Evolutionary conservation across 1,139 yeast species (phyloP), one percentile per base, ranked within the genome.

Genomic region (Saccharomycopsis crataegensis): DNA sequence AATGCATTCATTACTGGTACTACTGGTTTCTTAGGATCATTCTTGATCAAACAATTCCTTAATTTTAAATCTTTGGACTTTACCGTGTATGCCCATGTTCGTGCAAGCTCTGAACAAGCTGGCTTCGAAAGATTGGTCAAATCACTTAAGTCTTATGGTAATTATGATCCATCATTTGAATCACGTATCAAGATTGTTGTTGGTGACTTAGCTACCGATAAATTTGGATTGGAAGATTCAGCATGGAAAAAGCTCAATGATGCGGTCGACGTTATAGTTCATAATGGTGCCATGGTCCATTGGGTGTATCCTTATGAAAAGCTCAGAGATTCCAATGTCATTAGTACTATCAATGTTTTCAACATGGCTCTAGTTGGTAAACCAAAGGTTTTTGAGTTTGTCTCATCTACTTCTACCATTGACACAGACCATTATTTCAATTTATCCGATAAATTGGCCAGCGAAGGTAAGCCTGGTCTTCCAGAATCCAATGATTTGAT

Each of bases 211-310:
- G 79, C 93, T 9, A 70, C 78, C 61, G 73, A 77, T 37, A 76
- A 85, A 49, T 85, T 93, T 66, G 99, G 97, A 0, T 67, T 88
- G 57, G 63, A 70, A n/a, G 75, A 76, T 34, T 64, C 63, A 1
- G 72, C 72, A 43, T 93, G 96, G 96, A 53, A 61, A 1, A 51
- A 65, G 6, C 75, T 94, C 58, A 70, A 82, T 5, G 69, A 77
- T 12, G 70, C 74, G 1, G 74, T 91, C 56, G 99, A 94, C 67
- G 84, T 86, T 5, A 82, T 94, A 51, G 80, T 94, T 59, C 99
- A 94, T 69, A 94, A 94, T 64, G 99, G 98, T 72, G 99, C 99
- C 4, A 76, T 91, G 59, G 99, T 94, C 45, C 99, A 94, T 69
- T 94, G 99, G 99, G 96, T 91, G 2, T 93, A 87, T 67, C 99